Evolutionary conservation across 768 basidiomycete genomes (phyloP).

Genomic region (Mycena amicta): DNA sequence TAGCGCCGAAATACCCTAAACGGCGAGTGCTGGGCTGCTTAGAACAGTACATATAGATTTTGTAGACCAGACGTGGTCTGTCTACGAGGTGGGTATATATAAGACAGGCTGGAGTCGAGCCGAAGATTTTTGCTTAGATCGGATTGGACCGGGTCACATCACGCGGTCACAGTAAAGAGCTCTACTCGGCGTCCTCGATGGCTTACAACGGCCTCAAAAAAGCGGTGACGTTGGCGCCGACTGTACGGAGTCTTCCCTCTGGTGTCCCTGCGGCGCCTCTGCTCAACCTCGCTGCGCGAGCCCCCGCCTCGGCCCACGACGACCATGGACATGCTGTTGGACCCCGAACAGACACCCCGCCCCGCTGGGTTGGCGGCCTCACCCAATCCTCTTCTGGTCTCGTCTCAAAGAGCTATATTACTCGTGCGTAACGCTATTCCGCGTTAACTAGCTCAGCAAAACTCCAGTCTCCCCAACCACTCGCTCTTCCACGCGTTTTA

Average conservation of each 20-base stretch:
- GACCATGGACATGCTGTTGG: slow-evolving; percentile 56
- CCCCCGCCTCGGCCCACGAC: slow-evolving; percentile 57
- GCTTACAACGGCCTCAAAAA: slow-evolving; percentile 76
- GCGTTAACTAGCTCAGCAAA: too few species aligned
- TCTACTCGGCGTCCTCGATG: slow-evolving; percentile 46
- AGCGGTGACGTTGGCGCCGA: slow-evolving; percentile 80
- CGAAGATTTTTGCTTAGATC: slow-evolving; percentile 1
- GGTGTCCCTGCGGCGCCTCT: slow-evolving; percentile 80
- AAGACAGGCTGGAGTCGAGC: too few species aligned
- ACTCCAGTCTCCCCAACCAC: slow-evolving; percentile 57
- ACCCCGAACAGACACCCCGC: slow-evolving; percentile 63
- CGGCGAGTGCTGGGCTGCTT: slow-evolving; percentile 65
- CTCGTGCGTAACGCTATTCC: too few species aligned
- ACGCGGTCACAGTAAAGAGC: too few species aligned
- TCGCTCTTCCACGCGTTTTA: slow-evolving; percentile 64
- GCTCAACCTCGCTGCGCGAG: slow-evolving; percentile 73
- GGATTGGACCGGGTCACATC: background rate
- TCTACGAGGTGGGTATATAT: too few species aligned
- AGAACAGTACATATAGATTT: slow-evolving; percentile 50
- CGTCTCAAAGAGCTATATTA: slow-evolving; percentile 63
- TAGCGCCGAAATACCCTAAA: slow-evolving; percentile 62
- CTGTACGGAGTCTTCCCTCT: slow-evolving; percentile 74
- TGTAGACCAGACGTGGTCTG: too few species aligned
- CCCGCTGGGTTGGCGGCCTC: slow-evolving; percentile 65
- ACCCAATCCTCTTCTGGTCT: slow-evolving; percentile 54